phyloP scores from a whole-genome alignment of 1,284 basidiomycete species.

The Naganishia sp. region DNA sequence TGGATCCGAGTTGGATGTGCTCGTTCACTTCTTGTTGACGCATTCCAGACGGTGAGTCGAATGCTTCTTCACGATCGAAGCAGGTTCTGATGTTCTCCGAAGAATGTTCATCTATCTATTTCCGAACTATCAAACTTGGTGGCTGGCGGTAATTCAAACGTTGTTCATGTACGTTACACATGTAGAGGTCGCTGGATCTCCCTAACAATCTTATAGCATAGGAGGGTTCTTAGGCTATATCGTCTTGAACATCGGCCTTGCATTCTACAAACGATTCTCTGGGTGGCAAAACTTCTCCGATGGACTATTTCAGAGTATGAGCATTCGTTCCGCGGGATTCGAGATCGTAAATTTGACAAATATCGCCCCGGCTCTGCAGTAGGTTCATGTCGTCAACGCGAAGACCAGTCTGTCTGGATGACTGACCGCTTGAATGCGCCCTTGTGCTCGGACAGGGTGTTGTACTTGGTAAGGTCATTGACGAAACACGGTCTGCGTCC shows the following conservation, averaged over 20 bases:
- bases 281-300: slow-evolving; percentile 42
- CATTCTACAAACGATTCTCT: slow-evolving; percentile 32
- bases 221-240: slow-evolving; percentile 42
- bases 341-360: slow-evolving; percentile 39
- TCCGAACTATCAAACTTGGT: slow-evolving; percentile 48
- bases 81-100: neutral
- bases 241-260: slow-evolving; percentile 42
- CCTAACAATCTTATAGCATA: slow-evolving; percentile 29
- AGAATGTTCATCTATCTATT: slow-evolving; percentile 49
- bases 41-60: slow-evolving; percentile 42
- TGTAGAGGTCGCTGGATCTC: neutral
- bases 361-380: slow-evolving; percentile 42
- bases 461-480: slow-evolving; percentile 1
- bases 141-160: slow-evolving; percentile 38
- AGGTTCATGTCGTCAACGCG: slow-evolving; percentile 15
- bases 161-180: slow-evolving; percentile 40
- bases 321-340: slow-evolving; percentile 43
- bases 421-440: neutral
- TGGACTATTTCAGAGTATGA: slow-evolving; percentile 42
- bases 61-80: neutral
- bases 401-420: neutral
- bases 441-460: neutral
- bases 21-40: slow-evolving; percentile 45
- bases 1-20: slow-evolving; percentile 38
- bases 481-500: neutral